A percentile compares a stretch with the other conserved stretches of the same genome.
Conservation (phyloP, 768 basidiomycete species). For the Leccinellum rugosiceps region DNA sequence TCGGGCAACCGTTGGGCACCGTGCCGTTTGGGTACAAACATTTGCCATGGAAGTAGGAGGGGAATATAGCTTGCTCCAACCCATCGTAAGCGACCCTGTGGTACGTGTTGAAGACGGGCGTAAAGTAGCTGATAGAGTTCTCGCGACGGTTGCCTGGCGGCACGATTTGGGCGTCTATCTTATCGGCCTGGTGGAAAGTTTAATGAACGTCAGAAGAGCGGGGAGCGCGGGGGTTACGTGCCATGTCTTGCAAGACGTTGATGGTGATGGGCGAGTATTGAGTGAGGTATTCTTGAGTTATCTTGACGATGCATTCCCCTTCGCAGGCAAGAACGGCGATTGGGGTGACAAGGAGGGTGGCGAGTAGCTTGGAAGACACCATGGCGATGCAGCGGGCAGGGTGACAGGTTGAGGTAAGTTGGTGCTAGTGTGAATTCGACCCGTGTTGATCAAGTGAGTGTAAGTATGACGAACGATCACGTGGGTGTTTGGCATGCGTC, state of each 20-base stretch:
- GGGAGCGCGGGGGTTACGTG: conserved; percentile 26
- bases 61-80: conserved; percentile 61
- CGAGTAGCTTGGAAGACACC: conserved; percentile 18
- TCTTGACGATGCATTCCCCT: conserved; percentile 61
- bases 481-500: conserved; percentile 14
- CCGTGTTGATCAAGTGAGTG: background rate
- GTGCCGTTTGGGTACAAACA: conserved; percentile 51
- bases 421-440: background rate
- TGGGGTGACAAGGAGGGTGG: conserved; percentile 31
- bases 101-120: conserved; percentile 49
- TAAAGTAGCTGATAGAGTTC: conserved; percentile 37
- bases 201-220: background rate
- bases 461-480: conserved; percentile 13
- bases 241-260: conserved; percentile 39
- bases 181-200: conserved; percentile 29
- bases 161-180: conserved; percentile 34
- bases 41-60: conserved; percentile 73
- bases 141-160: conserved; percentile 23
- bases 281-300: conserved; percentile 51
- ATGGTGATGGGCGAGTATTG: conserved; percentile 48
- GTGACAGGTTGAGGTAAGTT: background rate
- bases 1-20: conserved; percentile 70
- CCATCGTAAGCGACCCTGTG: conserved; percentile 38
- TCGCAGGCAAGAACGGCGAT: conserved; percentile 57
- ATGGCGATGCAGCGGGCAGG: conserved; percentile 16